These are phyloP conservation scores for Aspergillus thermomutatus DNA, from an alignment of 2,329 filamentous ascomycete genomes.

Conservation along the genomic window DNA sequence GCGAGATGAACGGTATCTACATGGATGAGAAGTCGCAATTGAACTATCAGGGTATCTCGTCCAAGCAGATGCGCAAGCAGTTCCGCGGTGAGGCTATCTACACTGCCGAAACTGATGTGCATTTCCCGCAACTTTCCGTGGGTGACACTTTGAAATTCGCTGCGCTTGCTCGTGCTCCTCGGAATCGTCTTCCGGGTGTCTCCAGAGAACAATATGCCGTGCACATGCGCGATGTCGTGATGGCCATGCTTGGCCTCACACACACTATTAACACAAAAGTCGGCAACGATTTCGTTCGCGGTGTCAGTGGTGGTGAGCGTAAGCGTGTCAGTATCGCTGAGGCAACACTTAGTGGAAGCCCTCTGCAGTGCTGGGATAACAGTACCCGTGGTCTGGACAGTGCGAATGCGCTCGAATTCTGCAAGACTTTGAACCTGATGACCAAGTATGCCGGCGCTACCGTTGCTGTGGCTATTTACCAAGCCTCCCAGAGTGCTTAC, in stretches of 20 bases:
- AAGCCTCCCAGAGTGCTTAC: constrained; percentile 47
- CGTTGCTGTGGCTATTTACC: constrained; percentile 57
- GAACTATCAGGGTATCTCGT: constrained; percentile 66
- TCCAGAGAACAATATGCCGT: constrained; percentile 42
- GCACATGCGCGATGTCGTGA: constrained; percentile 45
- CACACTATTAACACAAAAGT: constrained; percentile 53
- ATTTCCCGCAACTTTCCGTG: constrained; percentile 75
- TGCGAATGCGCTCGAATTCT: constrained; percentile 57
- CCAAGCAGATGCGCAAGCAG: constrained; percentile 64
- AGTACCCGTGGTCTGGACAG: constrained; percentile 52
- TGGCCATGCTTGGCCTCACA: constrained; percentile 43
- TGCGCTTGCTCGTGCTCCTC: constrained; percentile 59
- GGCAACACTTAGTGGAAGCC: constrained; percentile 46
- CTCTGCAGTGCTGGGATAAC: constrained; percentile 49
- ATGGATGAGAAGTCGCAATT: constrained; percentile 68
- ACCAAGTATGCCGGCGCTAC: constrained; percentile 50
- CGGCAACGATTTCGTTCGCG: constrained; percentile 57
- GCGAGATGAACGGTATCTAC: constrained; percentile 77
- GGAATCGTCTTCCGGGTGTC: constrained; percentile 37
- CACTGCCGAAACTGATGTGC: constrained; percentile 78
- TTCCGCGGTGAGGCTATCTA: constrained; percentile 86
- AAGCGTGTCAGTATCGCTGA: constrained; percentile 63
- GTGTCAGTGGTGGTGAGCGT: constrained; percentile 59
- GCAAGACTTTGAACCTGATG: constrained; percentile 49
- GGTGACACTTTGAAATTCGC: constrained; percentile 78